Conservation (phyloP, 768 basidiomycete genomes). For the Naganishia onofrii region DNA sequence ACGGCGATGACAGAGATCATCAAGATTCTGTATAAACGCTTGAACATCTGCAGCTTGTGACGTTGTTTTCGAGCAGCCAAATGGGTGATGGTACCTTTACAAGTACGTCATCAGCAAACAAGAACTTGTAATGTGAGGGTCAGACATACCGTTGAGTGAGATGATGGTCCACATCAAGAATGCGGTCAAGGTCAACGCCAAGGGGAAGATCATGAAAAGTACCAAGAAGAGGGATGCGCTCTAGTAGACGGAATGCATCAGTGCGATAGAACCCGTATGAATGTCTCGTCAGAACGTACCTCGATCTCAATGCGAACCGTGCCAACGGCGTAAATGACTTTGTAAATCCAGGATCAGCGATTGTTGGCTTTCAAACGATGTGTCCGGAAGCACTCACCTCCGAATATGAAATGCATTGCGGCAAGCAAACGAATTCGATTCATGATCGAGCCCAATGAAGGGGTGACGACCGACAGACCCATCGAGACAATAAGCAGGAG, state of each 20-base stretch:
- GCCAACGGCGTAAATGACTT: slow-evolving; percentile 88
- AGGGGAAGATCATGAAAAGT: slow-evolving; percentile 84
- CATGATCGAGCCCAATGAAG: slow-evolving; percentile 82
- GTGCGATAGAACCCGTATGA: not conserved
- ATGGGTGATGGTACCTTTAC: slow-evolving; percentile 78
- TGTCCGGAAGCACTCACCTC: slow-evolving; percentile 61
- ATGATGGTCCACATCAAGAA: slow-evolving; percentile 97
- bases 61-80: slow-evolving; percentile 79
- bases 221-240: slow-evolving; percentile 77
- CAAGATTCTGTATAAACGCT: slow-evolving; percentile 77
- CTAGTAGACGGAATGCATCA: slow-evolving; percentile 7
- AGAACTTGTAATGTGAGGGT: not conserved
- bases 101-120: not conserved
- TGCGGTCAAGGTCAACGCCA: slow-evolving; percentile 90
- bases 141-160: slow-evolving; percentile 69
- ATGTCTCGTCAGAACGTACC: slow-evolving; percentile 20
- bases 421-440: slow-evolving; percentile 75
- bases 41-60: slow-evolving; percentile 86
- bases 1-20: slow-evolving; percentile 77
- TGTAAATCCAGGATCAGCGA: not conserved
- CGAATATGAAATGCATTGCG: slow-evolving; percentile 84
- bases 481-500: slow-evolving; percentile 87
- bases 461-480: slow-evolving; percentile 86
- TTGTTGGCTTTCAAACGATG: not conserved
- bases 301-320: slow-evolving; percentile 91